These are phyloP conservation scores for Fagopyrum esculentum DNA, from an alignment of 148 eudicot species.

Conservation along the genomic window DNA sequence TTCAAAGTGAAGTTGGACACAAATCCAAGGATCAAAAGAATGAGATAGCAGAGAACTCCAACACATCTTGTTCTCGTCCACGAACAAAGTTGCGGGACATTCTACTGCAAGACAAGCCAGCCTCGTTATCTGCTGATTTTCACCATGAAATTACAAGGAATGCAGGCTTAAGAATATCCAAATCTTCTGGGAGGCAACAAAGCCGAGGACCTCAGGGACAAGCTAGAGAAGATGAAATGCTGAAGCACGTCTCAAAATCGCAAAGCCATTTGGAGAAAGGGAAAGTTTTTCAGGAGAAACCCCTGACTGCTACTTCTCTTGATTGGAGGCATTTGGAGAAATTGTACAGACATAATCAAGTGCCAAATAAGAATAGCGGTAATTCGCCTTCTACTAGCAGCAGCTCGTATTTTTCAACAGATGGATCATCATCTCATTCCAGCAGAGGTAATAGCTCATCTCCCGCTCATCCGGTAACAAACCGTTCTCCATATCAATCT, in stretches of 20 bases:
- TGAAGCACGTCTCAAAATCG: constrained; percentile 66
- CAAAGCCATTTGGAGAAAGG: constrained; percentile 65
- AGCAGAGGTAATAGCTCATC: constrained; percentile 40
- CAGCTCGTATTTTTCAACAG: constrained; percentile 44
- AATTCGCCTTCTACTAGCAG: constrained; percentile 46
- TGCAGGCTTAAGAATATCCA: constrained; percentile 21
- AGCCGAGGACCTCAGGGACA: constrained; percentile 25
- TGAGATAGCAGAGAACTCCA: constrained; percentile 22
- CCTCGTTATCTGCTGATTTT: constrained; percentile 43
- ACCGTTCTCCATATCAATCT: constrained; percentile 27
- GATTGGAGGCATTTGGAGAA: constrained; percentile 64
- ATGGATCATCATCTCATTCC: constrained; percentile 47
- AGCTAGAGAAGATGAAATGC: constrained; percentile 51
- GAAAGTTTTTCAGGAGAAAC: constrained; percentile 41
- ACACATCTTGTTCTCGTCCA: constrained; percentile 25
- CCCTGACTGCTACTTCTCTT: constrained; percentile 60
- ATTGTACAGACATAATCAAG: constrained; percentile 36
- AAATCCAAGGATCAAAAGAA: constrained; percentile 18
- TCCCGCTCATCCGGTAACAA: constrained; percentile 35
- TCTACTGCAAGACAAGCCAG: constrained; percentile 33
- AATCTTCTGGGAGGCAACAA: constrained; percentile 27
- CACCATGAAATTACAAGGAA: constrained; percentile 36
- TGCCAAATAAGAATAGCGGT: constrained; percentile 20
- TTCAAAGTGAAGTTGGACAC: neutral
- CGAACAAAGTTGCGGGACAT: constrained; percentile 44